Base-by-base conservation (phyloP, 345 rosid species). In the Mangifera indica region DNA sequence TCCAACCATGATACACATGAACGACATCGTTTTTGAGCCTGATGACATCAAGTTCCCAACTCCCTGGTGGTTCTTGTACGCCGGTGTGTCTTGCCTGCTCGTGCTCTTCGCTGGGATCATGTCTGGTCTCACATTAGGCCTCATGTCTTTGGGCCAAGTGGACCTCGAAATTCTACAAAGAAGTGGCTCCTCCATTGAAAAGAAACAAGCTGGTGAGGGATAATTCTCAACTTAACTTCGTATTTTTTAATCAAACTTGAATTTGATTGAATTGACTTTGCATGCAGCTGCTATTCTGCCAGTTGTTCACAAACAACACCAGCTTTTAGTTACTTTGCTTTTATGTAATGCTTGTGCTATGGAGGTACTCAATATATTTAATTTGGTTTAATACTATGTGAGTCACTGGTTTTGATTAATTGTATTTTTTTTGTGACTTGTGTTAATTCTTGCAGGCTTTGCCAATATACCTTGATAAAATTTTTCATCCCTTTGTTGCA, bases 401-500 rank as follows among this genome's bases (percentile, higher is more conserved):
- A 25, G 5, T 20, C 51, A 3, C 66, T 20, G 66, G n/a, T 10
- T 4, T 62, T 42, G 17, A 29, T 51, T 69, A 55, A 4, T 45
- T 51, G 48, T 69, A 44, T 55, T 66, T 53, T 72, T 64, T 10
- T 34, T n/a, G 29, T 17, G 49, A 25, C 34, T 72, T 72, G 48
- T 24, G 21, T 68, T 60, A 71, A 71, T 60, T 45, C 12, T 60
- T 82, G 72, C 84, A 88, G 97, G 97, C 97, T 22, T 92, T 91
- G 81, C 97, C 97, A 17, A 82, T 89, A 74, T 84, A 87, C 44
- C 78, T 91, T 54, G 97, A 91, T 69, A 91, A 87, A 79, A 86
- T 87, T 67, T 91, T 91, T 76, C 92, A 91, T 44, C 97, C 90
- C 57, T 89, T 87, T 77, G 91, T 91, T 48, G 97, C 97, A 69